These are phyloP conservation scores for Echium plantagineum DNA, from an alignment of 257 asterid genomes.

Conservation along the genomic window DNA sequence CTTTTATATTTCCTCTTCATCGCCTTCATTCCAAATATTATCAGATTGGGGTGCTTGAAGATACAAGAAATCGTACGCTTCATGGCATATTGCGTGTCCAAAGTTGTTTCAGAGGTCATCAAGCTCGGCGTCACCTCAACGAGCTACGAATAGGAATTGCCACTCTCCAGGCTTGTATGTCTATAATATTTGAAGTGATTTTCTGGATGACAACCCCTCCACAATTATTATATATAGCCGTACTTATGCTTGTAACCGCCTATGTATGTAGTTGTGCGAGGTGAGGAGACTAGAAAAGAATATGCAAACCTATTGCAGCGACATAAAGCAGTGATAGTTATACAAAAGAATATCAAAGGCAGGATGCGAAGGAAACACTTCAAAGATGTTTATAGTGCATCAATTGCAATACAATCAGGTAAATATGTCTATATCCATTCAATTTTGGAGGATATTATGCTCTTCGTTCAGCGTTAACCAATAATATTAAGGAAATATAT, in stretches of 20 bases:
- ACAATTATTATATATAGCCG: not conserved
- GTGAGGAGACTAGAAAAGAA: constrained; percentile 70
- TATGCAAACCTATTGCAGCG: constrained; percentile 39
- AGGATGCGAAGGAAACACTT: constrained; percentile 38
- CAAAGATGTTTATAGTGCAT: constrained; percentile 37
- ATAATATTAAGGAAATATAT: no score
- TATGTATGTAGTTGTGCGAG: constrained; percentile 60
- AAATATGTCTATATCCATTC: constrained; percentile 7
- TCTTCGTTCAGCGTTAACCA: no score
- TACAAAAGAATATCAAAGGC: constrained; percentile 66
- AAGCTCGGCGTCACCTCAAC: constrained; percentile 61
- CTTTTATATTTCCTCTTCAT: no score
- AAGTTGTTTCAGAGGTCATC: constrained; percentile 96
- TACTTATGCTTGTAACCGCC: constrained; percentile 1
- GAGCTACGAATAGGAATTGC: constrained; percentile 52
- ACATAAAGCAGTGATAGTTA: constrained; percentile 67
- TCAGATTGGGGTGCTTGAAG: constrained; percentile 93
- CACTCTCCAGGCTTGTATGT: constrained; percentile 73
- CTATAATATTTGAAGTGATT: not conserved
- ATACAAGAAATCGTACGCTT: constrained; percentile 87
- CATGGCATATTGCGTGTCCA: constrained; percentile 91
- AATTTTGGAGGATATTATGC: no score
- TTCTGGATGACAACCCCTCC: not conserved
- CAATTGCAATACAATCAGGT: constrained; percentile 80
- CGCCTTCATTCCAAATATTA: not conserved